These are phyloP conservation scores for Dittrichia graveolens DNA, from an alignment of 129 eudicot species.

Conservation along the genomic window DNA sequence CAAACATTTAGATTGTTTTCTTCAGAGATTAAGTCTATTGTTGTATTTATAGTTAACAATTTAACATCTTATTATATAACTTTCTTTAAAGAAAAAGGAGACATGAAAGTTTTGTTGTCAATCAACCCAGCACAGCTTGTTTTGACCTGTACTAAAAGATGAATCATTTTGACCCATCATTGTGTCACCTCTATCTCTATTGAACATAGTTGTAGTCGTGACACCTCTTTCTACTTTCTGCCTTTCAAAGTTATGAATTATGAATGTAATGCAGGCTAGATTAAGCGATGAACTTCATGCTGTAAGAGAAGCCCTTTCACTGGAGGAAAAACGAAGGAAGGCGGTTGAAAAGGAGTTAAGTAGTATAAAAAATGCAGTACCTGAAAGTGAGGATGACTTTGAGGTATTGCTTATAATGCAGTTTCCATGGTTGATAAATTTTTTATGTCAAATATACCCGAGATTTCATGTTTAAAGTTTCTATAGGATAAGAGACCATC, in stretches of 20 bases:
- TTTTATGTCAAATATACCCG: conserved; percentile 5
- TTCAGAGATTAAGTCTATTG: neutral
- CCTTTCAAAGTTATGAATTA: conserved; percentile 1
- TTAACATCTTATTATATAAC: neutral
- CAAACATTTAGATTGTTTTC: neutral
- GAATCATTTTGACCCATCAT: neutral
- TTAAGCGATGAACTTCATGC: conserved; percentile 58
- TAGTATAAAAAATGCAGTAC: conserved; percentile 56
- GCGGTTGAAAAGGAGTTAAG: conserved; percentile 65
- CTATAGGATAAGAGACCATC: conserved; percentile 74
- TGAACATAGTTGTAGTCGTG: conserved; percentile 1
- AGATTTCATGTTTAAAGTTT: conserved; percentile 21
- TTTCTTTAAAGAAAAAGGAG: neutral
- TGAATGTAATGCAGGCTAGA: conserved; percentile 42
- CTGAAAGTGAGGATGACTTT: conserved; percentile 74
- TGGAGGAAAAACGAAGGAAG: conserved; percentile 77
- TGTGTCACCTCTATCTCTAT: neutral
- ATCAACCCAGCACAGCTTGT: neutral
- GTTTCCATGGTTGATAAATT: neutral
- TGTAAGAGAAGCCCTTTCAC: conserved; percentile 50
- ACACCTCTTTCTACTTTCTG: conserved; percentile 6
- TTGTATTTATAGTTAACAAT: neutral
- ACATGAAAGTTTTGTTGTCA: neutral
- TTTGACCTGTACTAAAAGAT: neutral
- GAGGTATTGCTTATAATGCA: conserved; percentile 52